Percentiles rank a stretch among this genome's conserved stretches.
Conservation (phyloP, 2,329 filamentous ascomycete genomes). For the Colletotrichum ledebouriae region DNA sequence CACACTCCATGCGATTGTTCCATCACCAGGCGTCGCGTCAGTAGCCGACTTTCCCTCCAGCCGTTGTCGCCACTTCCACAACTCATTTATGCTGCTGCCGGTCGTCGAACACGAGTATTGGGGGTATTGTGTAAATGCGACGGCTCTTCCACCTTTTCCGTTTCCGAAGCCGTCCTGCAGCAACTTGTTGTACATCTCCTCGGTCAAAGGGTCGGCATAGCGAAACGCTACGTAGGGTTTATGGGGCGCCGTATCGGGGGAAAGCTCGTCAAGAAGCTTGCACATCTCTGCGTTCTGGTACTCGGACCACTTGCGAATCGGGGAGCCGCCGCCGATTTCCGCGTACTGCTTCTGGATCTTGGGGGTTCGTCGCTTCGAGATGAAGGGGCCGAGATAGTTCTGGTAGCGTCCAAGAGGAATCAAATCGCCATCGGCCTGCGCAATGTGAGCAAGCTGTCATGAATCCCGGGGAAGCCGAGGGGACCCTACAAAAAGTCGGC, state of each 20-base stretch:
- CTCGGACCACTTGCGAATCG: slow-evolving; percentile 98
- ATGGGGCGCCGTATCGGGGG: slow-evolving; percentile 93
- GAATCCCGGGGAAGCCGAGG: not conserved
- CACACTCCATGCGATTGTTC: slow-evolving; percentile 93
- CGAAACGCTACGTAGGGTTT: slow-evolving; percentile 98
- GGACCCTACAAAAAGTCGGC: slow-evolving; percentile 85
- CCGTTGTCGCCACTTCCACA: slow-evolving; percentile 96
- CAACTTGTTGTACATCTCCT: slow-evolving; percentile 89
- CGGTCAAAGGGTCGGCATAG: slow-evolving; percentile 92
- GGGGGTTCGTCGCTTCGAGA: slow-evolving; percentile 87
- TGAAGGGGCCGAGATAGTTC: slow-evolving; percentile 88
- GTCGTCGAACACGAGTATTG: slow-evolving; percentile 99
- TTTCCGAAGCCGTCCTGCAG: slow-evolving; percentile 91
- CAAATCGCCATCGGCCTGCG: slow-evolving; percentile 88
- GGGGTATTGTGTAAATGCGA: slow-evolving; percentile 98
- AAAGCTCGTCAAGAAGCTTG: slow-evolving; percentile 92
- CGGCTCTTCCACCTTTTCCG: slow-evolving; percentile 90
- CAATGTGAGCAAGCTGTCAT: slow-evolving; percentile 41
- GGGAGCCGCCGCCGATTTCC: slow-evolving; percentile 96
- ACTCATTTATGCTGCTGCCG: slow-evolving; percentile 93
- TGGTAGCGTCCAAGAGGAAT: slow-evolving; percentile 96
- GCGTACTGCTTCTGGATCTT: slow-evolving; percentile 98
- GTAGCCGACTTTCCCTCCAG: slow-evolving; percentile 81
- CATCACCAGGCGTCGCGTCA: slow-evolving; percentile 66
- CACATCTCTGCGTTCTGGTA: slow-evolving; percentile 96